Conservation (phyloP, 2,329 filamentous ascomycete species). For the Botrytis porri region DNA sequence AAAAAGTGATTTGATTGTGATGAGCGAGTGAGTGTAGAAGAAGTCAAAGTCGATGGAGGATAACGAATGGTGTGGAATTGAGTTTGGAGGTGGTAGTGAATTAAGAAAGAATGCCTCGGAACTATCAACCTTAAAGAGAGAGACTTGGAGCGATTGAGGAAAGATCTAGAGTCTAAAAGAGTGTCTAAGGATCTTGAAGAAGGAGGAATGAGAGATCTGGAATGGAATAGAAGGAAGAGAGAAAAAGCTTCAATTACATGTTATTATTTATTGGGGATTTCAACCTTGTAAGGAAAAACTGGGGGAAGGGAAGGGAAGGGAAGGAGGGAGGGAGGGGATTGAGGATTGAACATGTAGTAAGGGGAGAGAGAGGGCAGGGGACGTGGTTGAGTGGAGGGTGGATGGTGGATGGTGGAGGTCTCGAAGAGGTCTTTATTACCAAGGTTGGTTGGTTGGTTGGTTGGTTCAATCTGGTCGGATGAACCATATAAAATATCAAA, state of each 20-base stretch:
- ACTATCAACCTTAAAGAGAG: background rate
- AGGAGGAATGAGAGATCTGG: background rate
- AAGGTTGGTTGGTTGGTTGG: background rate
- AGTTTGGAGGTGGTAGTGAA: background rate
- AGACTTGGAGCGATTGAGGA: background rate
- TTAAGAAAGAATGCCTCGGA: background rate
- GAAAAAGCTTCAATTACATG: background rate
- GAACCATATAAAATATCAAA: background rate
- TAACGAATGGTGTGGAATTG: background rate
- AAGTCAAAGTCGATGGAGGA: background rate
- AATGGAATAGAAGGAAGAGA: background rate
- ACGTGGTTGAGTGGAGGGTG: background rate
- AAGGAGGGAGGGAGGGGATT: background rate
- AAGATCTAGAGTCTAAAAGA: background rate
- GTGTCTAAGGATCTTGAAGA: background rate
- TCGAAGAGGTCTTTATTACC: background rate
- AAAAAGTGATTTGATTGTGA: background rate
- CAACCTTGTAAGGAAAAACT: background rate
- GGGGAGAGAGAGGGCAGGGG: background rate
- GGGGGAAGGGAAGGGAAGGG: too few species aligned
- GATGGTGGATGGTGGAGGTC: background rate
- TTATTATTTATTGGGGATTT: background rate
- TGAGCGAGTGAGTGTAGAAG: background rate
- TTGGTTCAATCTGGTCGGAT: background rate
- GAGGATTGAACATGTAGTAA: background rate